These are phyloP conservation scores for Bretschneidera sinensis DNA, from an alignment of 345 rosid genomes.

Conservation along the genomic window DNA sequence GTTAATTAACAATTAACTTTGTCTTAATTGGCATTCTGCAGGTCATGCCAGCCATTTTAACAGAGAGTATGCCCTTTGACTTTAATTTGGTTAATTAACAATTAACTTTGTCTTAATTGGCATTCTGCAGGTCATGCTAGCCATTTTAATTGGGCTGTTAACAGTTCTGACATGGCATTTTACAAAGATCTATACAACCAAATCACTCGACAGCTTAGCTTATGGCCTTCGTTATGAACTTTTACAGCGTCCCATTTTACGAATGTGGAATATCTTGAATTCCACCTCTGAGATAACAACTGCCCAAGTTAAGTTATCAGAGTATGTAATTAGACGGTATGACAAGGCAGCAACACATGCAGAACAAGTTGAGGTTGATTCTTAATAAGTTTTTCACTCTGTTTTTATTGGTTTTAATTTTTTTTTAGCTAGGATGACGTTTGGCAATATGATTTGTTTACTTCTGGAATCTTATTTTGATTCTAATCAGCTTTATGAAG, in stretches of 20 bases:
- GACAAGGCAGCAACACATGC: slow-evolving; percentile 67
- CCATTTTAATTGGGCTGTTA: slow-evolving; percentile 82
- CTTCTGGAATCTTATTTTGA: slow-evolving; percentile 5
- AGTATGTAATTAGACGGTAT: slow-evolving; percentile 67
- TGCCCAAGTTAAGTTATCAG: slow-evolving; percentile 90
- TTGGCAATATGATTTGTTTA: background rate
- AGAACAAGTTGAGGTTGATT: slow-evolving; percentile 83
- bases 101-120: slow-evolving; percentile 7
- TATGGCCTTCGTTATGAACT: slow-evolving; percentile 85
- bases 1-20: slow-evolving; percentile 6
- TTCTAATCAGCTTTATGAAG: slow-evolving; percentile 65
- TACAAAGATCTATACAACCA: slow-evolving; percentile 70
- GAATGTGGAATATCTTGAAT: slow-evolving; percentile 97
- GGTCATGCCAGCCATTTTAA: slow-evolving; percentile 92
- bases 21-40: slow-evolving; percentile 29
- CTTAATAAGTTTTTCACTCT: background rate
- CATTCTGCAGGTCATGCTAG: slow-evolving; percentile 78
- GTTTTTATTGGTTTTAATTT: background rate
- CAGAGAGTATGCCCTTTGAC: background rate
- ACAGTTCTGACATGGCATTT: slow-evolving; percentile 98
- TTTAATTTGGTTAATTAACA: slow-evolving; percentile 6
- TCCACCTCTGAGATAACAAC: slow-evolving; percentile 86
- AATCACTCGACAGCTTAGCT: slow-evolving; percentile 72
- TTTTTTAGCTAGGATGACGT: background rate
- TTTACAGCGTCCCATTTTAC: slow-evolving; percentile 84